Evolutionary conservation across 1,284 basidiomycete species (phyloP).

Genomic region (Tremellales sp.): DNA sequence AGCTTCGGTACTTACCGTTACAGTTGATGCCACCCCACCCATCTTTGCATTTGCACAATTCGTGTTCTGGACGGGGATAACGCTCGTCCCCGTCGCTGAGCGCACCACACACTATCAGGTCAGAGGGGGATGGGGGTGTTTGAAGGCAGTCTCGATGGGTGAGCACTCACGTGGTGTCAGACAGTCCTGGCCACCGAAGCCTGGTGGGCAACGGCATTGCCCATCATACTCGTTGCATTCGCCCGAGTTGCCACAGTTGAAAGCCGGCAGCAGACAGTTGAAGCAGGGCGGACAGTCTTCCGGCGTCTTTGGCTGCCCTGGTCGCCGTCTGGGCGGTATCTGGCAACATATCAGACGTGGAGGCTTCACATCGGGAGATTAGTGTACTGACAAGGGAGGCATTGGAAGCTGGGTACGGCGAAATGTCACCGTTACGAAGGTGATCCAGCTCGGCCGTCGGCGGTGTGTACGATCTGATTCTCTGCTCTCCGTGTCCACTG

Average conservation of each 20-base stretch:
- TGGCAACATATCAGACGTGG: neutral
- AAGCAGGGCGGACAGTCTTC: slow-evolving; percentile 60
- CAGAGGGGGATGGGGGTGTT: too few relatives aligned
- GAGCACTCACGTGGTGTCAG: slow-evolving; percentile 65
- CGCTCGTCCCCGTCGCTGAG: slow-evolving; percentile 82
- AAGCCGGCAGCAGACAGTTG: slow-evolving; percentile 77
- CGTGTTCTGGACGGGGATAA: slow-evolving; percentile 68
- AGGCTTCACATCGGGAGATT: neutral
- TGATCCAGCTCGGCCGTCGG: neutral
- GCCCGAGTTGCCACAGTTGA: slow-evolving; percentile 79
- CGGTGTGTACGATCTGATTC: neutral
- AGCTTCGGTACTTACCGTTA: slow-evolving; percentile 64
- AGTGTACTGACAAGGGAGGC: neutral
- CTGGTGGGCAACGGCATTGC: slow-evolving; percentile 82
- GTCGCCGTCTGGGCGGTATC: slow-evolving; percentile 23
- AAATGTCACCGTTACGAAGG: neutral
- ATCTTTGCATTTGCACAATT: slow-evolving; percentile 80
- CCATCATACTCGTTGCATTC: slow-evolving; percentile 82
- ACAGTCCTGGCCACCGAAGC: slow-evolving; percentile 88
- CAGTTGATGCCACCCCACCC: slow-evolving; percentile 96
- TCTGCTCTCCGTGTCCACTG: neutral
- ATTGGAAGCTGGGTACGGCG: neutral
- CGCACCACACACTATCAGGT: slow-evolving; percentile 74
- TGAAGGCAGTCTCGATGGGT: too few relatives aligned
- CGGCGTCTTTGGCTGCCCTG: slow-evolving; percentile 9